These are phyloP conservation scores for Rhizophora mangle DNA, from an alignment of 345 rosid species.

Conservation along the genomic window DNA sequence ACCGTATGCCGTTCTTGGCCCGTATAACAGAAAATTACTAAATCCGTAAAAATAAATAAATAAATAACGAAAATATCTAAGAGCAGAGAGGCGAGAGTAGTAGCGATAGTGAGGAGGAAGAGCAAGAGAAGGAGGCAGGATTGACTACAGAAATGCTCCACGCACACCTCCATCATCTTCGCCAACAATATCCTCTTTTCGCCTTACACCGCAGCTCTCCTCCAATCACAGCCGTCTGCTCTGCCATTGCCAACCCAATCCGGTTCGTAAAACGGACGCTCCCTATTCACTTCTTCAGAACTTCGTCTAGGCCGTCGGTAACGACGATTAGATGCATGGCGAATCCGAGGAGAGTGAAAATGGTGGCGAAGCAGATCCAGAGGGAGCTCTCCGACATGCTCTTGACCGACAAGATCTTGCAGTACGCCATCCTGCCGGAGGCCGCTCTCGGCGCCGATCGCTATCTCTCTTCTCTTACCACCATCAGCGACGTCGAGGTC, in stretches of 20 bases:
- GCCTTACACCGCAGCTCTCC: conserved; percentile 2
- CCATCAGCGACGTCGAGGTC: conserved; percentile 82
- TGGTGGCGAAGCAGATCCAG: conserved; percentile 84
- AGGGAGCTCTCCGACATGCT: conserved; percentile 93
- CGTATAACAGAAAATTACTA: background rate
- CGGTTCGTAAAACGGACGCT: conserved; percentile 25
- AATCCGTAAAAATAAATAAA: background rate
- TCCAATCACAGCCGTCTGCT: conserved; percentile 27
- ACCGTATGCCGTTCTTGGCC: background rate
- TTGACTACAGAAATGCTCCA: conserved; percentile 36
- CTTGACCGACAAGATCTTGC: conserved; percentile 74
- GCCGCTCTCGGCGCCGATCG: conserved; percentile 83
- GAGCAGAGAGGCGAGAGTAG: background rate
- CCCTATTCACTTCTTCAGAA: conserved; percentile 22
- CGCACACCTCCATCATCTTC: conserved; percentile 23
- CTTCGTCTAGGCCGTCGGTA: conserved; percentile 13
- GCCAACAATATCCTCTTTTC: conserved; percentile 24
- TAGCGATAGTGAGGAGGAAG: background rate
- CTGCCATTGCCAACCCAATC: conserved; percentile 21
- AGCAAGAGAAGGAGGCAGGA: background rate
- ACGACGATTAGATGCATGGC: conserved; percentile 71
- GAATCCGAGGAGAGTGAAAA: conserved; percentile 79
- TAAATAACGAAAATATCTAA: background rate
- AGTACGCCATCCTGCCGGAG: conserved; percentile 79
- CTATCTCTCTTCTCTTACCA: conserved; percentile 79